Percentiles rank a stretch among this genome's conserved stretches.
phyloP scores from a whole-genome alignment of 164 flowering plant genomes.

The Platanus orientalis region DNA sequence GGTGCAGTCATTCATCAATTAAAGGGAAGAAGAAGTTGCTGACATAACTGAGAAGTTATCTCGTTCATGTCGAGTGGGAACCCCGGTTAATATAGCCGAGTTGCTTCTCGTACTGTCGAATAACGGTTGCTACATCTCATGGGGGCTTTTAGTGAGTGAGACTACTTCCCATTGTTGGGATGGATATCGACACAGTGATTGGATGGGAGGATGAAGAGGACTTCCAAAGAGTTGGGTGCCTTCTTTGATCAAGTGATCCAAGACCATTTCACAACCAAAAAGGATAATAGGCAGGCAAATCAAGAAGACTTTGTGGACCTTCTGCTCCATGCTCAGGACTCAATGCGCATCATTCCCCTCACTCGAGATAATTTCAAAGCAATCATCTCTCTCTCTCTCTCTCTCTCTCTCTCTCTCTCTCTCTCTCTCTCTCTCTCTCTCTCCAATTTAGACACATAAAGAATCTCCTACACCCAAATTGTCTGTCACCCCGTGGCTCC shows the following conservation, averaged over 20 bases:
- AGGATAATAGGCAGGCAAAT: background rate
- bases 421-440: background rate
- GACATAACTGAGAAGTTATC: conserved; percentile 16
- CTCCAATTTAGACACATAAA: too few relatives aligned
- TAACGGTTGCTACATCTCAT: too few relatives aligned
- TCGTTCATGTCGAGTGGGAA: background rate
- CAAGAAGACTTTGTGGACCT: conserved; percentile 17
- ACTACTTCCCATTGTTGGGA: too few relatives aligned
- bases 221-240: too few relatives aligned
- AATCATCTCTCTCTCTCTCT: background rate
- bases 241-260: background rate
- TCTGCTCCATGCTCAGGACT: conserved; percentile 7
- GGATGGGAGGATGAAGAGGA: too few relatives aligned
- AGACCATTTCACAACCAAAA: conserved; percentile 1
- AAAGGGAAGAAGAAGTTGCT: conserved; percentile 20
- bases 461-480: too few relatives aligned
- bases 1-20: conserved; percentile 14
- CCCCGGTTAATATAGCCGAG: background rate
- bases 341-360: background rate
- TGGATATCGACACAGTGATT: too few relatives aligned
- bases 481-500: too few relatives aligned
- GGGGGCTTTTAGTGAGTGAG: too few relatives aligned
- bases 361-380: background rate
- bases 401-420: background rate
- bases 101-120: too few relatives aligned